A percentile compares a stretch with the other conserved stretches of the same genome.
Evolutionary conservation across 148 eudicot genomes (phyloP).

Genomic region (Mesembryanthemum crystallinum): DNA sequence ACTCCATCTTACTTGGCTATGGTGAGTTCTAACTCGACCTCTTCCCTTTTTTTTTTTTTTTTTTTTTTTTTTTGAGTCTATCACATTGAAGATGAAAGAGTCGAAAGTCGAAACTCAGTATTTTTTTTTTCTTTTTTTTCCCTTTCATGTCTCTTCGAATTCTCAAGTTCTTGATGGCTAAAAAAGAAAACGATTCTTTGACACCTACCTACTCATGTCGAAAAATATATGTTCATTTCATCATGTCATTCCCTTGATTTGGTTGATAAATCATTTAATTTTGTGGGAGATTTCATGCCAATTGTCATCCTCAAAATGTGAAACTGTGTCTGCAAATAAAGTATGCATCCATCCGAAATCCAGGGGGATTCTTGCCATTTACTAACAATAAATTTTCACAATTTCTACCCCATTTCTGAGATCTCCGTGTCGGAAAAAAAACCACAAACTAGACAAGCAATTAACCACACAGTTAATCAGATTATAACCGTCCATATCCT

Average conservation of each 20-base stretch:
- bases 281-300: conserved; percentile 12
- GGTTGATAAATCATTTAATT: conserved; percentile 18
- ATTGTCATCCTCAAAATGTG: not conserved
- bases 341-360: not conserved
- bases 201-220: not conserved
- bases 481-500: too few species aligned
- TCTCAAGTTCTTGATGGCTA: too few species aligned
- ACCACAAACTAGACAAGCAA: too few species aligned
- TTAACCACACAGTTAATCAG: too few species aligned
- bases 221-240: not conserved
- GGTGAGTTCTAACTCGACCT: conserved; percentile 35
- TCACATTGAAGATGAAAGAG: too few species aligned
- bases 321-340: not conserved
- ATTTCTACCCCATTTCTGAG: not conserved
- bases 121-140: too few species aligned
- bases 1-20: conserved; percentile 78
- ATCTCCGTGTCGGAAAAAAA: too few species aligned
- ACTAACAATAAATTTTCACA: not conserved
- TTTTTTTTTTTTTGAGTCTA: not conserved
- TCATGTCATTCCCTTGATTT: conserved; percentile 2
- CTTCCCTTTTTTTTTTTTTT: not conserved
- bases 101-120: not conserved
- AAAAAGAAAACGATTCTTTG: not conserved
- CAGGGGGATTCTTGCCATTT: conserved; percentile 1
- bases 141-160: too few species aligned